These are phyloP conservation scores for Backusella morwellensis DNA, from an alignment of 192 early-diverging fungal species.

Conservation along the genomic window DNA sequence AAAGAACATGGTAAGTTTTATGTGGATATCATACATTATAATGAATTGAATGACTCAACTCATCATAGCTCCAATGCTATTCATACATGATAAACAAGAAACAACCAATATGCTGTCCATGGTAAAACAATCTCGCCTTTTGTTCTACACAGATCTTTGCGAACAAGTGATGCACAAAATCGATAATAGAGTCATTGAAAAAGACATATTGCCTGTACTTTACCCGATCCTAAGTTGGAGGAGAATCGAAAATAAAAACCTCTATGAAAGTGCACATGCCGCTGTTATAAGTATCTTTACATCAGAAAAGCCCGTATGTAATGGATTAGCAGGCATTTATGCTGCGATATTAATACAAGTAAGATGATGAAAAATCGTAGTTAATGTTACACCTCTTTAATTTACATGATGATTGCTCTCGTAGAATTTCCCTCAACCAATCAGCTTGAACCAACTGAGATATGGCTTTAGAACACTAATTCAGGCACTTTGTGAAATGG, in stretches of 20 bases:
- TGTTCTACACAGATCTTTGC: conserved; percentile 44
- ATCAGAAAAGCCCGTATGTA: conserved; percentile 40
- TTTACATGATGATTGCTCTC: not conserved
- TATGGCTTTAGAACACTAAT: conserved; percentile 47
- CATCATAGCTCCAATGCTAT: not conserved
- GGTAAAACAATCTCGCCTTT: conserved; percentile 32
- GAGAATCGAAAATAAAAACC: conserved; percentile 31
- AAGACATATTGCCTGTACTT: conserved; percentile 41
- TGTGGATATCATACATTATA: not conserved
- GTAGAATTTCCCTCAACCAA: conserved; percentile 40
- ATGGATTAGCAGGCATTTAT: conserved; percentile 45
- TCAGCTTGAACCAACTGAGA: conserved; percentile 43
- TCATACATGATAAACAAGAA: not conserved
- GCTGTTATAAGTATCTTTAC: conserved; percentile 44
- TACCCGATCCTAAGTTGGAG: conserved; percentile 33
- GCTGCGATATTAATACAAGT: conserved; percentile 42
- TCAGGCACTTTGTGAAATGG: conserved; percentile 42
- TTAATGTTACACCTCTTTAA: not conserved
- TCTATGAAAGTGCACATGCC: conserved; percentile 51
- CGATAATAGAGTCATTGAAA: conserved; percentile 42
- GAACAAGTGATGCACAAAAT: conserved; percentile 44
- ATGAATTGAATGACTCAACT: not conserved
- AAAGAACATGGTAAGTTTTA: conserved; percentile 15
- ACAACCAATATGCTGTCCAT: conserved; percentile 8
- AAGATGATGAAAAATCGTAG: not conserved